Base-by-base conservation (phyloP, 1,284 basidiomycete genomes). In the Veloporphyrellus conicus region DNA sequence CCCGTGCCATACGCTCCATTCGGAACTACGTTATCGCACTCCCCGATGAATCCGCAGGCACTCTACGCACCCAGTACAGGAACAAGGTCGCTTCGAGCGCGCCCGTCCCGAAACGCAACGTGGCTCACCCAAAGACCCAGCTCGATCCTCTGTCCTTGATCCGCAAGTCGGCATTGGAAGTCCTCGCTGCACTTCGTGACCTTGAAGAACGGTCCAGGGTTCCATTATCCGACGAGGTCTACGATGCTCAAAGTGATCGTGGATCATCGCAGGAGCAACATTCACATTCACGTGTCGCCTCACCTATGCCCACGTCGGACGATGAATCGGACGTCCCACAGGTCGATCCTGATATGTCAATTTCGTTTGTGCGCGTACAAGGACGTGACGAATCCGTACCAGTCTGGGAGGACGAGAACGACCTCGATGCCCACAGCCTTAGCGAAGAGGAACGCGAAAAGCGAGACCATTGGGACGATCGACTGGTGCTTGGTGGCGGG, bases 21-120 rank as follows among this genome's bases (percentile, higher is more conserved):
- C 77, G 89, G 19, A 89, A 90, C 63, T 91, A 90, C 61, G 71
- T 90, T 23, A 71, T 91, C 23, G 82, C 86, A 0, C 77, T 91
- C 15, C 89, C 88, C 0, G 84, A 87, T 58, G 87, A 89, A 53
- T 75, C 77, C 3, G 70, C 77, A 12, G 76, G 73, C 22, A 73
- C 76, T 4, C 73, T 77, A 44, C 75, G 75, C 19, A 72, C 73
- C 20, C 72, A 82, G 15, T 76, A 72, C 60, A 76, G 60, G 55
- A 72, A 57, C 57, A 71, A 59, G 53, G 76, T 59, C 57, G 69
- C 66, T 56, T 71, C 59, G 50, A 69, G 61, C 43, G 57, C 62
- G 39, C 67, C 71, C 16, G 61, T 67, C 2, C 68, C 66, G 6
- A 70, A 68, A 55, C 71, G 71, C 29, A 63, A 33, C 39, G 31